A percentile compares a stretch with the other conserved stretches of the same genome.
These are phyloP conservation scores for Raffaelea arxii DNA, from an alignment of 2,329 filamentous ascomycete genomes.

Conservation along the genomic window DNA sequence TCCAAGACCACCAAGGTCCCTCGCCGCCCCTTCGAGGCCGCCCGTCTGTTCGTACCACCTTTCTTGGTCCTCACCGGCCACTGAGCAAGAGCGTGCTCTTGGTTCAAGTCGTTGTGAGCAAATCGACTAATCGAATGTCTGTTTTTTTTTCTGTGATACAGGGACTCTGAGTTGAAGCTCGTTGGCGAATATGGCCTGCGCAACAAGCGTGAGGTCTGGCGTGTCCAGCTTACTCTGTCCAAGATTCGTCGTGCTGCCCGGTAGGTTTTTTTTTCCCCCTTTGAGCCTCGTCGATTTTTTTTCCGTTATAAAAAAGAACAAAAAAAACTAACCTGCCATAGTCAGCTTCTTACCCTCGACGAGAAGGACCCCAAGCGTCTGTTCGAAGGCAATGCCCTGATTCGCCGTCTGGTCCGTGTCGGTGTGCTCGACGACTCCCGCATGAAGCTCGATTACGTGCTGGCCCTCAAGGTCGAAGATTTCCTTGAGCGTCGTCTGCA, in stretches of 20 bases:
- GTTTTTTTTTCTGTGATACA: conserved; percentile 30
- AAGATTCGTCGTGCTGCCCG: conserved; percentile 99
- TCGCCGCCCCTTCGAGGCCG: conserved; percentile 91
- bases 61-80: conserved; percentile 41
- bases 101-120: conserved; percentile 81
- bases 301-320: background rate
- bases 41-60: conserved; percentile 85
- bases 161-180: conserved; percentile 99
- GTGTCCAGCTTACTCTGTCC: conserved; percentile 97
- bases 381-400: conserved; percentile 99
- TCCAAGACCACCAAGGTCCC: conserved; percentile 99
- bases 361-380: conserved; percentile 99
- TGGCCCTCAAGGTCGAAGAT: conserved; percentile 98
- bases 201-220: conserved; percentile 99
- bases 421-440: conserved; percentile 99
- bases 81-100: conserved; percentile 90
- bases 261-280: conserved; percentile 42
- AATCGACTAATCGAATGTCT: conserved; percentile 21
- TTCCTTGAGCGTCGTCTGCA: conserved; percentile 99
- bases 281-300: background rate
- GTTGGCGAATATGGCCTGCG: conserved; percentile 99
- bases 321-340: conserved; percentile 24
- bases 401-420: conserved; percentile 98
- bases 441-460: conserved; percentile 99
- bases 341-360: conserved; percentile 99